Conservation (phyloP, 192 early-diverging fungal genomes). For the Backusella westeae region DNA sequence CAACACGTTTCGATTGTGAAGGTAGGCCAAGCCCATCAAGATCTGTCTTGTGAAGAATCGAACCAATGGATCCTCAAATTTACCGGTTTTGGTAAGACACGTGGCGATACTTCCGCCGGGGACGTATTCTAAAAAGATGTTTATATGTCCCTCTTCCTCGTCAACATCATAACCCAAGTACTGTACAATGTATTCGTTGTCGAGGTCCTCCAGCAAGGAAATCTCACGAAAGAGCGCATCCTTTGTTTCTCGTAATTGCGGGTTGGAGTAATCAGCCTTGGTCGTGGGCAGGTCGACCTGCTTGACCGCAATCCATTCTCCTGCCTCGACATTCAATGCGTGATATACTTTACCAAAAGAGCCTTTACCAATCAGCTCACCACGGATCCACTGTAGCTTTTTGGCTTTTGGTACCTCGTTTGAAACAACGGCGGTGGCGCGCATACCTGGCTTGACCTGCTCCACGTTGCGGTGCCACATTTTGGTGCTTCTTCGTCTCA, state of each 20-base stretch:
- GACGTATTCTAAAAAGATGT: slow-evolving; percentile 98
- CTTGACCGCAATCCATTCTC: slow-evolving; percentile 81
- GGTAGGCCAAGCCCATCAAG: slow-evolving; percentile 77
- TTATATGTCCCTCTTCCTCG: slow-evolving; percentile 57
- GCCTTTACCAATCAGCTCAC: slow-evolving; percentile 80
- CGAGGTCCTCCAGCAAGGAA: slow-evolving; percentile 68
- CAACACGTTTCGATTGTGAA: slow-evolving; percentile 74
- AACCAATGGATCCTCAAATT: slow-evolving; percentile 71
- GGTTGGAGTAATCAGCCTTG: slow-evolving; percentile 43
- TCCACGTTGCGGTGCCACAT: slow-evolving; percentile 50
- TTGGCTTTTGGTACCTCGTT: slow-evolving; percentile 16
- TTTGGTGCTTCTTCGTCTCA: slow-evolving; percentile 47
- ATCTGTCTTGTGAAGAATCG: slow-evolving; percentile 81
- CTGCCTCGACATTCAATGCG: slow-evolving; percentile 65
- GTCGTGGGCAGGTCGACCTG: slow-evolving; percentile 68
- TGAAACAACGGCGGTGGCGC: neutral
- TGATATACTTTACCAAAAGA: slow-evolving; percentile 80
- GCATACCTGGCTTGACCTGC: slow-evolving; percentile 44
- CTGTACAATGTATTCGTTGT: slow-evolving; percentile 92
- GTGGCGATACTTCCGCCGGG: slow-evolving; percentile 87
- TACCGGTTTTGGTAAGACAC: slow-evolving; percentile 69
- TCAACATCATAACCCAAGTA: slow-evolving; percentile 77
- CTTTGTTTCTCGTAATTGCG: slow-evolving; percentile 40
- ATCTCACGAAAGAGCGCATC: slow-evolving; percentile 74
- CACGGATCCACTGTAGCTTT: slow-evolving; percentile 70